Percentiles rank a stretch among this genome's conserved stretches.
phyloP scores from a whole-genome alignment of 208 protist species.

The Trypanosoma melophagium region DNA sequence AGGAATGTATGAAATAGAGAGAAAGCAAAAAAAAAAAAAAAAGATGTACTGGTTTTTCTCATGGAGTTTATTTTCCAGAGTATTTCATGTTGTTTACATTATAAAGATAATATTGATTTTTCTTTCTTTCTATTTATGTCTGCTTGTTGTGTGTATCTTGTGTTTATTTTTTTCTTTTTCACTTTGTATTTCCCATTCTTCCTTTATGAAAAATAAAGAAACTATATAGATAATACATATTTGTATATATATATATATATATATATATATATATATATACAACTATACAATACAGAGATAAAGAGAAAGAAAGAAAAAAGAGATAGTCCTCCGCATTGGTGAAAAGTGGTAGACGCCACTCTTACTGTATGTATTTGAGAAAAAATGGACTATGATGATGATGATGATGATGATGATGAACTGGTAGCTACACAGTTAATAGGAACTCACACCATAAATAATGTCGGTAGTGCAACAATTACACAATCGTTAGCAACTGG shows the following conservation, averaged over 20 bases:
- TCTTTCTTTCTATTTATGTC: not conserved
- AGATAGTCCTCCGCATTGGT: not conserved
- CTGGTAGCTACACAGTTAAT: slow-evolving; percentile 16
- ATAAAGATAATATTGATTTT: not conserved
- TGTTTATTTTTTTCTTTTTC: not conserved
- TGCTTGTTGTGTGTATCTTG: not conserved
- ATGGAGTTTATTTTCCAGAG: not conserved
- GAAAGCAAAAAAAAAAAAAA: not conserved
- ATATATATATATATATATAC: slow-evolving; percentile 11
- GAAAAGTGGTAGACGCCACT: not conserved
- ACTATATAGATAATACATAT: too few relatives aligned
- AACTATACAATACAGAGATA: not conserved
- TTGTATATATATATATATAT: slow-evolving; percentile 10
- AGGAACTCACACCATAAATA: not conserved
- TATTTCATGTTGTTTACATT: slow-evolving; percentile 7
- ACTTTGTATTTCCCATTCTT: not conserved
- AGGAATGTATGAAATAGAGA: not conserved
- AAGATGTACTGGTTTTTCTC: not conserved
- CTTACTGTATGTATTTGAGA: not conserved
- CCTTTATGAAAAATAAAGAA: not conserved
- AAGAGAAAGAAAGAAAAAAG: not conserved
- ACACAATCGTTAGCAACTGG: not conserved
- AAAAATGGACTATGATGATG: slow-evolving; percentile 4
- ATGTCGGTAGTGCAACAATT: not conserved
- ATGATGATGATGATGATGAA: not conserved